A percentile compares a stretch with the other conserved stretches of the same genome.
Evolutionary conservation across 495 filamentous ascomycete genomes (phyloP).

Genomic region (Neurospora tetrasperma): DNA sequence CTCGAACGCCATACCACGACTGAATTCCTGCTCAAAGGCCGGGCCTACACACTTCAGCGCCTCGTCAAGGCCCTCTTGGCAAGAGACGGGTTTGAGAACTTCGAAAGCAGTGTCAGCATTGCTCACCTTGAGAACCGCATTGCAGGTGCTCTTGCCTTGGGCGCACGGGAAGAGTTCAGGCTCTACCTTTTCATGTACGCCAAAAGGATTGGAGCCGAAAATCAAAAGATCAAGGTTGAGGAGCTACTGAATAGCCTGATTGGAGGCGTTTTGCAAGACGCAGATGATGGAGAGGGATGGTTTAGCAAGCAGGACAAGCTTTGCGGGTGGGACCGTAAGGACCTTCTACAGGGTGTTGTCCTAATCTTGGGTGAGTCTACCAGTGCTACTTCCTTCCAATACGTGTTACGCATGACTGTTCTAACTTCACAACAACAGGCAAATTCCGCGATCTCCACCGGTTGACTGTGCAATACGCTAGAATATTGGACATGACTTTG

Average conservation of each 20-base stretch:
- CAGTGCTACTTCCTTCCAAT: background rate
- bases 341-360: constrained; percentile 79
- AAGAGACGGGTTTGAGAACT: constrained; percentile 81
- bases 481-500: constrained; percentile 56
- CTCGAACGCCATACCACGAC: constrained; percentile 90
- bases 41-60: constrained; percentile 79
- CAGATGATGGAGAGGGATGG: constrained; percentile 43
- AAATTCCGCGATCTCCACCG: constrained; percentile 90
- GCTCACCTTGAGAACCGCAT: constrained; percentile 94
- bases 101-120: constrained; percentile 84
- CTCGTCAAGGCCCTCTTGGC: constrained; percentile 77
- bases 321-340: constrained; percentile 81
- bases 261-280: constrained; percentile 55
- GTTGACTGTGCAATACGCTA: constrained; percentile 82
- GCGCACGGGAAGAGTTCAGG: constrained; percentile 81
- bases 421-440: constrained; percentile 45
- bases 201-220: constrained; percentile 87
- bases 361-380: constrained; percentile 73
- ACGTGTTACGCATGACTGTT: background rate
- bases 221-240: constrained; percentile 75
- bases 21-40: constrained; percentile 82
- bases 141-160: constrained; percentile 75
- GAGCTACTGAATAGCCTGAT: constrained; percentile 74
- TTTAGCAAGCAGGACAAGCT: constrained; percentile 53
- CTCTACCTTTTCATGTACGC: constrained; percentile 93